Evolutionary conservation across 352 stramenopile species (phyloP), one percentile per base, ranked within the genome.

Genomic region (Pythium angustatum): DNA sequence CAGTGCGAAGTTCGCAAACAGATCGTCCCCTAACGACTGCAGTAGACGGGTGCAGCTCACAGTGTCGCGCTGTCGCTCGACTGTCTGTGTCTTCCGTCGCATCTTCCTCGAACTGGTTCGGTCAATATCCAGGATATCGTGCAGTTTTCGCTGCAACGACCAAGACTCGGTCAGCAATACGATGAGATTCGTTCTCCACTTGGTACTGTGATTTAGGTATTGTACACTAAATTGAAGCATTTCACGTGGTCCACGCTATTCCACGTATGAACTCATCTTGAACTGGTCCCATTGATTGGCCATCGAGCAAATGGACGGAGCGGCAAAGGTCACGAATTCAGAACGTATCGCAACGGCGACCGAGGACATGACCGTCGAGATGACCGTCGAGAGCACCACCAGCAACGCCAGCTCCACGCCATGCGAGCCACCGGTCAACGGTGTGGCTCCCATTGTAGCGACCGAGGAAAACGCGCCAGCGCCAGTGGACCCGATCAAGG

Each of bases 281-380:
- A 47, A 47, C 40, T 27, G 40, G 40, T 24, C 47, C 12, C 40
- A 54, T 54, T 54, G 47, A 33, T 54, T 54, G 47, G 47, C 27
- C 47, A 54, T 15, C 12, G 47, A 54, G 24, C 8, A 34, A 34
- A 53, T 53, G 45, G 45, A 38, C 26, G 45, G 15, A 4, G 21
- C 15, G 48, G 48, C 48, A 54, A 55, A 55, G 30, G 48, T 55
- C 48, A 55, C 48, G 8, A n/a, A 28, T 7, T 34, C 48, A 43
- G 48, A 55, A 41, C 28, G 3, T 10, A 27, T 43, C 28, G 7
- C 48, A 2, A 2, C 47, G 47, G 15, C 47, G 27, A 7, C 45
- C 14, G 15, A 28, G 22, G n/a, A 15, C n/a, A 55, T 55, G 48
- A 55, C 28, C 48, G 19, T 55, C 48, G 30, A 55, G 48, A 44